Evolutionary conservation across 2,329 filamentous ascomycete genomes (phyloP).

Genomic region (Stenocarpella maydis): DNA sequence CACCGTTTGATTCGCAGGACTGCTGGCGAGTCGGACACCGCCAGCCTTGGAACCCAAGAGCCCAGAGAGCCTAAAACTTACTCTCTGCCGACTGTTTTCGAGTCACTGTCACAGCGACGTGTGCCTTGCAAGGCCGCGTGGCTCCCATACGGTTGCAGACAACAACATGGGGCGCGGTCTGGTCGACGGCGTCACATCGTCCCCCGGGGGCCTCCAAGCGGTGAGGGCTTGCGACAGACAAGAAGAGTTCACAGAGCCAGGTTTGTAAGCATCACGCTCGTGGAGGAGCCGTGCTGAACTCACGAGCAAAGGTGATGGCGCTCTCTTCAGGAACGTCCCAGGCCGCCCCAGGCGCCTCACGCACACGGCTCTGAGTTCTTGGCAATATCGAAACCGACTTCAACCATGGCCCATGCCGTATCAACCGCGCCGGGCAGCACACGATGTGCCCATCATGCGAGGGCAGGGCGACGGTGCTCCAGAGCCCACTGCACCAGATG

Average conservation of each 20-base stretch:
- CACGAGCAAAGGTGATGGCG: not conserved
- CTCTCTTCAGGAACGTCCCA: not conserved
- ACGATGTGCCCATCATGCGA: not conserved
- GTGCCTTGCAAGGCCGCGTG: too few species aligned
- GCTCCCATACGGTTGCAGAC: too few species aligned
- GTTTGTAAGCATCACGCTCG: not conserved
- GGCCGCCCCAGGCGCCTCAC: not conserved
- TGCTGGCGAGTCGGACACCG: not conserved
- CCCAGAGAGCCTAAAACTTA: not conserved
- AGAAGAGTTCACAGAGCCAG: not conserved
- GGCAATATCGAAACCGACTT: not conserved
- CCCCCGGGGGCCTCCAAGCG: too few species aligned
- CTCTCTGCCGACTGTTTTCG: not conserved
- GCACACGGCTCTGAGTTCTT: not conserved
- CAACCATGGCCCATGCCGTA: not conserved
- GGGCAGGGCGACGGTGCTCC: not conserved
- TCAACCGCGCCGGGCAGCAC: not conserved
- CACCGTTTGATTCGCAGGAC: not conserved
- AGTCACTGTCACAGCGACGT: too few species aligned
- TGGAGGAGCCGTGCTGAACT: not conserved
- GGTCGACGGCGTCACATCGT: too few species aligned
- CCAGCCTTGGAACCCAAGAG: not conserved
- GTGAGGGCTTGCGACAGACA: not conserved
- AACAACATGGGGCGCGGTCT: not conserved
- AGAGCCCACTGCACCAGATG: not conserved